phyloP scores from a whole-genome alignment of 306 rosid species.

The Cucumis sativus region Cucumber_9930_V3 NC_026660.2:19757001-19757500 shows the following conservation, averaged over 20 bases:
- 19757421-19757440: slow-evolving; percentile 92
- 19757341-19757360: not conserved
- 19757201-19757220: slow-evolving; percentile 26
- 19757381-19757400: not conserved
- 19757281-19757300: slow-evolving; percentile 88
- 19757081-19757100: not conserved
- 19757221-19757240: slow-evolving; percentile 85
- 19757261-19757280: slow-evolving; percentile 78
- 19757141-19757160: not conserved
- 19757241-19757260: slow-evolving; percentile 94
- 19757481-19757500: slow-evolving; percentile 13
- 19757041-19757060: not conserved
- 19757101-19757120: not conserved
- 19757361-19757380: not conserved
- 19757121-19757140: not conserved
- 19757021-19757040: not conserved
- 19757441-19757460: slow-evolving; percentile 93
- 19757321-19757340: not conserved
- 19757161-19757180: not conserved
- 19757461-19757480: slow-evolving; percentile 72
- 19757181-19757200: not conserved
- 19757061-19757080: not conserved
- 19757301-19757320: slow-evolving; percentile 93
- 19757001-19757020: not conserved
- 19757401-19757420: slow-evolving; percentile 75